These are phyloP conservation scores for Recurvomyces mirabilis DNA, from an alignment of 495 filamentous ascomycete species.

Conservation along the genomic window DNA sequence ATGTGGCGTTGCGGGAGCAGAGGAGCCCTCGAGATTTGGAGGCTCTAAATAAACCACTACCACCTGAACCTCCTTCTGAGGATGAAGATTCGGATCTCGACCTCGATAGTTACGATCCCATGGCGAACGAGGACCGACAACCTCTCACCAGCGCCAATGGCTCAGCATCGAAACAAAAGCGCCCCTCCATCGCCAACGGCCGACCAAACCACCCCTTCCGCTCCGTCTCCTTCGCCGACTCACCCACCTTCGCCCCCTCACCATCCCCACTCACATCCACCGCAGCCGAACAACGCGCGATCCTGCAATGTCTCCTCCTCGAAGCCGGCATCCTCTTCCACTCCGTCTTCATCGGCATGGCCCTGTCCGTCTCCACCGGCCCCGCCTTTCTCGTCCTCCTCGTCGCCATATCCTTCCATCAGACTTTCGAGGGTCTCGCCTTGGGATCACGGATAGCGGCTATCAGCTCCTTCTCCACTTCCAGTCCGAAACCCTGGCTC, in stretches of 20 bases:
- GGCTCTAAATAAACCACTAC: slow-evolving; percentile 16
- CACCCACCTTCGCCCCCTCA: neutral
- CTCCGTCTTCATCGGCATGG: slow-evolving; percentile 57
- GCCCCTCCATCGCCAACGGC: slow-evolving; percentile 15
- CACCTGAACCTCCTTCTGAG: slow-evolving; percentile 18
- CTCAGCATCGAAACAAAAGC: slow-evolving; percentile 5
- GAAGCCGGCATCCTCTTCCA: slow-evolving; percentile 44
- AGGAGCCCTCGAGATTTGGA: slow-evolving; percentile 7
- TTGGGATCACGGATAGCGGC: slow-evolving; percentile 45
- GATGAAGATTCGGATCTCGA: slow-evolving; percentile 26
- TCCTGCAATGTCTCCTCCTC: slow-evolving; percentile 35
- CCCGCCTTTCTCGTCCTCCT: slow-evolving; percentile 56
- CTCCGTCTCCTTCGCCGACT: slow-evolving; percentile 15
- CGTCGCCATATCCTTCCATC: slow-evolving; percentile 57
- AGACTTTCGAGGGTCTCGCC: slow-evolving; percentile 60
- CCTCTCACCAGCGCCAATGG: slow-evolving; percentile 6
- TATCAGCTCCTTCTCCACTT: slow-evolving; percentile 28
- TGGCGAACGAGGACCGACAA: slow-evolving; percentile 9
- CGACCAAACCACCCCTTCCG: slow-evolving; percentile 6
- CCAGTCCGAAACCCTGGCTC: slow-evolving; percentile 58
- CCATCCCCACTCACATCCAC: slow-evolving; percentile 4
- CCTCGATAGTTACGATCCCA: slow-evolving; percentile 27
- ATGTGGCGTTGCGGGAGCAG: neutral
- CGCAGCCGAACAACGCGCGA: slow-evolving; percentile 25
- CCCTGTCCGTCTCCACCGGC: slow-evolving; percentile 49